These are phyloP conservation scores for Sphaerulina musiva DNA, from an alignment of 2,329 filamentous ascomycete genomes.

Conservation along the genomic window DNA sequence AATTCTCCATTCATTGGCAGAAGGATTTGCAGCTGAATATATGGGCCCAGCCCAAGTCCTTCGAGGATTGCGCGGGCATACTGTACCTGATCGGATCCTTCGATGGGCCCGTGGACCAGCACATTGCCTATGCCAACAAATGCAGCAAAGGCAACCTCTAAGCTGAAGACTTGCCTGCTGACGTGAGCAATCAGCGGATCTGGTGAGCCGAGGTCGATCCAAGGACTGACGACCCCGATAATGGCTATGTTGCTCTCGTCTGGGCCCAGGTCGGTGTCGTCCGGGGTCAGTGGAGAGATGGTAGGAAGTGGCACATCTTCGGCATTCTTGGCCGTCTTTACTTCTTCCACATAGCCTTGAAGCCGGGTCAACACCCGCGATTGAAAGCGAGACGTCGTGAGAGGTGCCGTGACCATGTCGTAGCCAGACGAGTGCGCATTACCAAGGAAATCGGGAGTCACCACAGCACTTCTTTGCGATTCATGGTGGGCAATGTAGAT, in stretches of 20 bases:
- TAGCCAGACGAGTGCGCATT: conserved; percentile 60
- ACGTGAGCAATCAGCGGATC: conserved; percentile 79
- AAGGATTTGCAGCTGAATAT: conserved; percentile 73
- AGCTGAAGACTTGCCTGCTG: conserved; percentile 80
- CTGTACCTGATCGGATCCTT: conserved; percentile 52
- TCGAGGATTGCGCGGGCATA: conserved; percentile 82
- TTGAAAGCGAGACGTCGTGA: conserved; percentile 69
- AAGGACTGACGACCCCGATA: conserved; percentile 74
- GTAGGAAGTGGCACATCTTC: conserved; percentile 40
- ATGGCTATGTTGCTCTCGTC: conserved; percentile 63
- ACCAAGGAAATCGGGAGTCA: conserved; percentile 54
- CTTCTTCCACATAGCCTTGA: conserved; percentile 47
- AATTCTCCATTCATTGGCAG: conserved; percentile 76
- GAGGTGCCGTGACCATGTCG: conserved; percentile 69
- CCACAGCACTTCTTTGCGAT: conserved; percentile 44
- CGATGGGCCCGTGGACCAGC: conserved; percentile 65
- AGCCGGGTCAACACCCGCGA: conserved; percentile 59
- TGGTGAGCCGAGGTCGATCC: conserved; percentile 82
- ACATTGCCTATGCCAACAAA: conserved; percentile 87
- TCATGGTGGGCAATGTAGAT: conserved; percentile 74
- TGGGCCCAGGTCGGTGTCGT: conserved; percentile 70
- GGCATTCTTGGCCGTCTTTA: conserved; percentile 38
- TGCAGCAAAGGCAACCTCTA: conserved; percentile 89
- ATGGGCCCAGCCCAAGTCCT: conserved; percentile 64
- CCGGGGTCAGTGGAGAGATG: conserved; percentile 62